phyloP scores from a whole-genome alignment of 768 basidiomycete species.

The Candolleomyces eurysporus region DNA sequence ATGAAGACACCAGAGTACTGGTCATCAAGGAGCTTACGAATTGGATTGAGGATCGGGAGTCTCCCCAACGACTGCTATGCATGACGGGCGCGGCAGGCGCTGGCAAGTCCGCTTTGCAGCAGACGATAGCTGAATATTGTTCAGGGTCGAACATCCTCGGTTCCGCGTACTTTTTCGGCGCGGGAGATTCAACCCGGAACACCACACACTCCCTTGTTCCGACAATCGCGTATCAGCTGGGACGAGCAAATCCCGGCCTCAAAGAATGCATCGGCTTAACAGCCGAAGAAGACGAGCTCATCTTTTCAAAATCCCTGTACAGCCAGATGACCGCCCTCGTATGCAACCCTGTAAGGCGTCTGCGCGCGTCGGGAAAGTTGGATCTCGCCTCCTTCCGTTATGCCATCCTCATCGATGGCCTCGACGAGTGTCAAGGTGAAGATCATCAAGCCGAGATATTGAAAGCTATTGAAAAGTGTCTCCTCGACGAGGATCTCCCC shows the following conservation, averaged over 20 bases:
- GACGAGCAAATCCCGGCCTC: neutral
- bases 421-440: conserved; percentile 14
- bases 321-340: conserved; percentile 10
- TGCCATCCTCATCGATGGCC: conserved; percentile 10
- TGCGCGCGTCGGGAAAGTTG: neutral
- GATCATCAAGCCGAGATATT: conserved; percentile 10
- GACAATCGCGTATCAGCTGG: conserved; percentile 13
- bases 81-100: neutral
- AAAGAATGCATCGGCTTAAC: neutral
- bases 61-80: neutral
- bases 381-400: neutral
- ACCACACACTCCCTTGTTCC: conserved; percentile 6
- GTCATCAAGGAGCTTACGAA: neutral
- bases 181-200: neutral
- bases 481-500: neutral
- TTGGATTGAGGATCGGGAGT: conserved; percentile 2
- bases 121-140: conserved; percentile 9
- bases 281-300: neutral
- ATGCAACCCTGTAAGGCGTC: neutral
- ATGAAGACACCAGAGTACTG: conserved; percentile 6
- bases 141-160: conserved; percentile 1
- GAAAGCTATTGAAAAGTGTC: conserved; percentile 1
- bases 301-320: neutral
- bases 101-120: conserved; percentile 7
- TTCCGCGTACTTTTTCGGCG: conserved; percentile 11